Percentiles rank a stretch among this genome's conserved stretches.
These are phyloP conservation scores for Draba incana DNA, from an alignment of 345 rosid species.

Conservation along the genomic window DNA sequence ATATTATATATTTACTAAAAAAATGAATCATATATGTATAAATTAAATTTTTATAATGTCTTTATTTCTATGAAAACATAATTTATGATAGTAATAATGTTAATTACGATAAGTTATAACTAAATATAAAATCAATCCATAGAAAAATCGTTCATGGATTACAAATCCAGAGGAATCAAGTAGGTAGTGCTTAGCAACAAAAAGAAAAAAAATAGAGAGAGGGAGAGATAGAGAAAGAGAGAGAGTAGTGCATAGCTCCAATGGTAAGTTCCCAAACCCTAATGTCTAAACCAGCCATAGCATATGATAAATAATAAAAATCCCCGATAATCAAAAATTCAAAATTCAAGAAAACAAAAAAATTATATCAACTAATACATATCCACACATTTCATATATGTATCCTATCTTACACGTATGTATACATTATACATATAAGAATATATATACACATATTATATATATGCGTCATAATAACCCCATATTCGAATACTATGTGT, in stretches of 20 bases:
- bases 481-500: slow-evolving; percentile 26
- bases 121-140: slow-evolving; percentile 14
- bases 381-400: slow-evolving; percentile 38
- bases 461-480: slow-evolving; percentile 33
- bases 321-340: not conserved
- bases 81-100: not conserved
- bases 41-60: too few species aligned
- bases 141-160: slow-evolving; percentile 17
- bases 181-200: not conserved
- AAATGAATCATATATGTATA: not conserved
- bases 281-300: slow-evolving; percentile 31
- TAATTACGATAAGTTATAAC: not conserved
- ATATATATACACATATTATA: slow-evolving; percentile 14
- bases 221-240: too few species aligned
- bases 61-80: not conserved
- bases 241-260: slow-evolving; percentile 26
- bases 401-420: slow-evolving; percentile 45
- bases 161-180: slow-evolving; percentile 28
- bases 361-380: slow-evolving; percentile 15
- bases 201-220: not conserved
- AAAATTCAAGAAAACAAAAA: slow-evolving; percentile 20
- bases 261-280: slow-evolving; percentile 40
- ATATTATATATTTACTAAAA: not conserved
- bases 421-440: slow-evolving; percentile 35
- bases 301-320: slow-evolving; percentile 25